phyloP scores from a whole-genome alignment of 495 filamentous ascomycete genomes.

The Chaetomidium leptoderma region DNA sequence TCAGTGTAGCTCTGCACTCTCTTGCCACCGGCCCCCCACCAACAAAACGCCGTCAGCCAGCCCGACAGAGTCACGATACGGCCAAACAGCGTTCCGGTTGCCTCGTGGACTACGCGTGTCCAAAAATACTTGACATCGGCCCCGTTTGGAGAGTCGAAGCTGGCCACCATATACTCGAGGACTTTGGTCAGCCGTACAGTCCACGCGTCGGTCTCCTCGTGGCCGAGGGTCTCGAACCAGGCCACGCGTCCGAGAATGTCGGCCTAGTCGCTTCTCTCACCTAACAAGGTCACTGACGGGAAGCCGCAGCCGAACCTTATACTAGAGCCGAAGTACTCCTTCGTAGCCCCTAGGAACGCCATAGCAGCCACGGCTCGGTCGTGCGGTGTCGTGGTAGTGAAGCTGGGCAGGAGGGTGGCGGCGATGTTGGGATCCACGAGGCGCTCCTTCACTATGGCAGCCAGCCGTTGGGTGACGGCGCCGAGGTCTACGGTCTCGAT shows the following conservation, averaged over 20 bases:
- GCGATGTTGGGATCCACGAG: constrained; percentile 15
- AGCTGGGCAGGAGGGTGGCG: constrained; percentile 32
- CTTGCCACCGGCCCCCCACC: not conserved
- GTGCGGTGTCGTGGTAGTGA: constrained; percentile 31
- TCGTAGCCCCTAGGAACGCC: constrained; percentile 33
- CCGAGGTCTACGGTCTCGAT: constrained; percentile 1
- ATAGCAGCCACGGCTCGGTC: constrained; percentile 30
- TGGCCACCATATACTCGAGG: constrained; percentile 5
- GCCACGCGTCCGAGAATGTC: constrained; percentile 19
- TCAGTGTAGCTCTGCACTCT: not conserved
- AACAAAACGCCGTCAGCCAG: constrained; percentile 9
- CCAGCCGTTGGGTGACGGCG: not conserved
- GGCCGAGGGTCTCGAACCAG: not conserved
- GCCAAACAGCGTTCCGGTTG: not conserved
- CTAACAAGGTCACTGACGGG: constrained; percentile 38
- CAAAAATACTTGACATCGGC: not conserved
- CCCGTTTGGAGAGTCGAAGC: not conserved
- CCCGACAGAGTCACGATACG: not conserved
- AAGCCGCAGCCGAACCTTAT: constrained; percentile 31
- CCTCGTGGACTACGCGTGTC: not conserved
- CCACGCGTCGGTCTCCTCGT: not conserved
- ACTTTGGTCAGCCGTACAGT: constrained; percentile 1
- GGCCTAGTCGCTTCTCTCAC: constrained; percentile 31
- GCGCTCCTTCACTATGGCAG: not conserved
- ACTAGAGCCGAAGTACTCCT: constrained; percentile 29